phyloP scores from a whole-genome alignment of 306 rosid species.

The Crotalaria pallida region DNA sequence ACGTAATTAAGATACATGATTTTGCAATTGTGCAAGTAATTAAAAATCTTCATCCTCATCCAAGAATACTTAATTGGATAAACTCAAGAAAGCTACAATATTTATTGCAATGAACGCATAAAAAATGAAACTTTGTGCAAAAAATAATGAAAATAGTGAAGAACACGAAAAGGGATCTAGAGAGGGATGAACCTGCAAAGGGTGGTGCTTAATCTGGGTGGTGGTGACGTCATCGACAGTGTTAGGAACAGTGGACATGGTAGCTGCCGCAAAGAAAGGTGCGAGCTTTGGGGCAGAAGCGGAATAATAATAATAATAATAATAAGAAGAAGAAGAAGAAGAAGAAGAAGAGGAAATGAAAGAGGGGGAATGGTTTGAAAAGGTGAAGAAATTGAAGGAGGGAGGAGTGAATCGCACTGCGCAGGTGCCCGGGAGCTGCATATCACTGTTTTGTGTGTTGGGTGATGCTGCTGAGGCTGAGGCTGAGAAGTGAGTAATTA shows the following conservation, averaged over 20 bases:
- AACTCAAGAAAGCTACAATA: not conserved
- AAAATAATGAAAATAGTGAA: not conserved
- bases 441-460: too few species aligned
- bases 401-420: constrained; percentile 25
- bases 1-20: too few species aligned
- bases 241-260: constrained; percentile 65
- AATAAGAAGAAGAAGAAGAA: too few species aligned
- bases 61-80: not conserved
- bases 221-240: constrained; percentile 23
- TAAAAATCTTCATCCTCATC: not conserved
- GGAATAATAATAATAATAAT: too few species aligned
- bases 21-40: not conserved
- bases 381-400: constrained; percentile 14
- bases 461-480: too few species aligned
- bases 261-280: constrained; percentile 30
- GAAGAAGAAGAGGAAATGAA: not conserved
- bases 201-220: constrained; percentile 29
- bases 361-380: constrained; percentile 24
- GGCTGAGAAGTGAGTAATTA: too few species aligned
- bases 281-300: constrained; percentile 7
- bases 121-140: not conserved
- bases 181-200: constrained; percentile 55
- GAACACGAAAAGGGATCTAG: not conserved
- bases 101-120: not conserved
- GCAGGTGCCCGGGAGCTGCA: constrained; percentile 39